These are phyloP conservation scores for Eimeria brunetti DNA, from an alignment of 169 alveolate genomes.

Conservation along the genomic window DNA sequence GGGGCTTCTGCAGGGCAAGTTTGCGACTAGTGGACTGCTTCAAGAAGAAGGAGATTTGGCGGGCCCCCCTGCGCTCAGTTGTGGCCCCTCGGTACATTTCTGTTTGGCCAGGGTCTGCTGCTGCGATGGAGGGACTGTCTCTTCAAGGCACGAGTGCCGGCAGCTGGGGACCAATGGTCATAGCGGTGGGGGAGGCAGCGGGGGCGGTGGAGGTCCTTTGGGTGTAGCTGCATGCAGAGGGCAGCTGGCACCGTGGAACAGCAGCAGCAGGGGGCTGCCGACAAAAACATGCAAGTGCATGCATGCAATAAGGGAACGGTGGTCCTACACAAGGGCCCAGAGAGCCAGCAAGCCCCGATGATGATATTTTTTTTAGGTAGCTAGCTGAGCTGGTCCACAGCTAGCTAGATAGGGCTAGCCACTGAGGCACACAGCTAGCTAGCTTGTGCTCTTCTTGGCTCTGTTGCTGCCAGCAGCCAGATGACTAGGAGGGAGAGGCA, in stretches of 20 bases:
- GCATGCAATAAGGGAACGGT: no score
- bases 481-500: no score
- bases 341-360: no score
- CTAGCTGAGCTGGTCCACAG: no score
- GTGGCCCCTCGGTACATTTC: conserved; percentile 51
- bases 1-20: background rate
- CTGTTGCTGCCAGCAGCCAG: no score
- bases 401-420: no score
- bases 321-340: no score
- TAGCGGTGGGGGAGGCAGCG: conserved; percentile 45
- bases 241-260: background rate
- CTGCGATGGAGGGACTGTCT: conserved; percentile 1
- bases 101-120: conserved; percentile 32
- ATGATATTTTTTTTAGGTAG: no score
- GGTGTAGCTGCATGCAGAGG: background rate
- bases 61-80: conserved; percentile 14
- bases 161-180: conserved; percentile 32
- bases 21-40: conserved; percentile 26
- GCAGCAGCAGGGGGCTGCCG: background rate
- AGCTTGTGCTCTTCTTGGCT: no score
- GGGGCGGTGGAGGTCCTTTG: conserved; percentile 42
- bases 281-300: no score
- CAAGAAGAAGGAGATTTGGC: conserved; percentile 13
- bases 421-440: no score
- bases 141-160: background rate